phyloP scores from a whole-genome alignment of 495 filamentous ascomycete genomes.

The Articulospora tetracladia region DNA sequence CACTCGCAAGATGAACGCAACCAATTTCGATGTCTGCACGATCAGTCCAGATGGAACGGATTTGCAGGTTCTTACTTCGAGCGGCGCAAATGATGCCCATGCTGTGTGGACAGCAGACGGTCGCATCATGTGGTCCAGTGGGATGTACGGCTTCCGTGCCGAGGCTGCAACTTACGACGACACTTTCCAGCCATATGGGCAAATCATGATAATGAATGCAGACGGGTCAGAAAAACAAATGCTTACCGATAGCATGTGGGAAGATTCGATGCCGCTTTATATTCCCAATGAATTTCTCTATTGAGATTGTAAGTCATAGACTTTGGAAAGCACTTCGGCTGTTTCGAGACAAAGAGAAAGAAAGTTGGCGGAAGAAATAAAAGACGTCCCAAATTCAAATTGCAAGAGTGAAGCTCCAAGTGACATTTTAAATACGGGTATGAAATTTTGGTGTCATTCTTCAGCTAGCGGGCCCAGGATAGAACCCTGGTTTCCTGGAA shows the following conservation, averaged over 20 bases:
- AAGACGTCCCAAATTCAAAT: too few relatives aligned
- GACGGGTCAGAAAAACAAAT: slow-evolving; percentile 21
- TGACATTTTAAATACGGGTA: too few relatives aligned
- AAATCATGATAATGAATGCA: slow-evolving; percentile 24
- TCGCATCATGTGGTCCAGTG: slow-evolving; percentile 20
- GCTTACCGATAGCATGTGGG: slow-evolving; percentile 24
- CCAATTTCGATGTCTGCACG: slow-evolving; percentile 34
- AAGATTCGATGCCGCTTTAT: slow-evolving; percentile 25
- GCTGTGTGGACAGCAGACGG: slow-evolving; percentile 33
- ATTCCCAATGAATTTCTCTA: slow-evolving; percentile 1
- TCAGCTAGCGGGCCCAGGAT: too few relatives aligned
- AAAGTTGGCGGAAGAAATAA: too few relatives aligned
- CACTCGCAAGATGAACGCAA: slow-evolving; percentile 12
- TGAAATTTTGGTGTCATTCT: too few relatives aligned
- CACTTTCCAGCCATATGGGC: slow-evolving; percentile 23
- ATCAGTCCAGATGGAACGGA: slow-evolving; percentile 35
- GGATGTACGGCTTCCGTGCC: slow-evolving; percentile 20
- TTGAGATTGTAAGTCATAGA: too few relatives aligned
- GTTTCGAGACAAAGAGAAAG: too few relatives aligned
- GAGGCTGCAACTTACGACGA: slow-evolving; percentile 17
- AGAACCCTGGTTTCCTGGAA: too few relatives aligned
- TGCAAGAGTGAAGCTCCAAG: too few relatives aligned
- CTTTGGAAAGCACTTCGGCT: too few relatives aligned
- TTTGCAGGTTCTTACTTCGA: slow-evolving; percentile 30
- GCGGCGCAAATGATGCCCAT: slow-evolving; percentile 38